Percentiles rank a stretch among this genome's conserved stretches.
Conservation (phyloP, 2,329 filamentous ascomycete genomes). For the Zymoseptoria brevis region DNA sequence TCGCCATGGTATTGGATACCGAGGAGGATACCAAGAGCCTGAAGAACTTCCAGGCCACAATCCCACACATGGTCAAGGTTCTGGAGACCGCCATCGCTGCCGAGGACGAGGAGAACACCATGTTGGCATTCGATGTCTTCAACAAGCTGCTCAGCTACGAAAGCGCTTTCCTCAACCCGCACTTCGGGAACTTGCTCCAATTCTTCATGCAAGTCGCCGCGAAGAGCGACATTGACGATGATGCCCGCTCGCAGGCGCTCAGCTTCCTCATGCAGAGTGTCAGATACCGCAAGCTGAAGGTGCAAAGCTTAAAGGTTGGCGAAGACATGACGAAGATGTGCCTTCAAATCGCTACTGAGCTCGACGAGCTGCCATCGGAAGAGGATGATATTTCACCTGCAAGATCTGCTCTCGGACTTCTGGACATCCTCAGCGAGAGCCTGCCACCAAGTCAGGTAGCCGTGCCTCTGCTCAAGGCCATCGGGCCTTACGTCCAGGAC, state of each 20-base stretch:
- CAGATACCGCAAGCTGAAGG: conserved; percentile 87
- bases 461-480: conserved; percentile 79
- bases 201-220: conserved; percentile 88
- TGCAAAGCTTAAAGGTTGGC: conserved; percentile 82
- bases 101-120: conserved; percentile 70
- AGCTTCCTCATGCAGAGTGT: conserved; percentile 91
- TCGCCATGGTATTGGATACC: conserved; percentile 78
- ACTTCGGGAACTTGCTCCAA: conserved; percentile 81
- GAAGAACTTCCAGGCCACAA: conserved; percentile 65
- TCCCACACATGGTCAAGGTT: conserved; percentile 83
- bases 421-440: conserved; percentile 81
- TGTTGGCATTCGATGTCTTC: conserved; percentile 92
- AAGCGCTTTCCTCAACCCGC: conserved; percentile 68
- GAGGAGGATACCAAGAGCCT: conserved; percentile 74
- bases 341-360: conserved; percentile 82
- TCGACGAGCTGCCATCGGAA: conserved; percentile 62
- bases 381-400: conserved; percentile 83
- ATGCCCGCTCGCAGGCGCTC: conserved; percentile 80
- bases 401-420: conserved; percentile 72
- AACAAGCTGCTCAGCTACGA: conserved; percentile 90
- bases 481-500: conserved; percentile 71
- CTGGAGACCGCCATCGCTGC: conserved; percentile 75
- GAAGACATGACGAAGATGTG: conserved; percentile 80
- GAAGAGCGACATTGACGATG: conserved; percentile 71
- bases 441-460: conserved; percentile 90